Evolutionary conservation across 257 asterid species (phyloP), one percentile per base, ranked within the genome.

Genomic region (Ophiorrhiza pumila): DNA sequence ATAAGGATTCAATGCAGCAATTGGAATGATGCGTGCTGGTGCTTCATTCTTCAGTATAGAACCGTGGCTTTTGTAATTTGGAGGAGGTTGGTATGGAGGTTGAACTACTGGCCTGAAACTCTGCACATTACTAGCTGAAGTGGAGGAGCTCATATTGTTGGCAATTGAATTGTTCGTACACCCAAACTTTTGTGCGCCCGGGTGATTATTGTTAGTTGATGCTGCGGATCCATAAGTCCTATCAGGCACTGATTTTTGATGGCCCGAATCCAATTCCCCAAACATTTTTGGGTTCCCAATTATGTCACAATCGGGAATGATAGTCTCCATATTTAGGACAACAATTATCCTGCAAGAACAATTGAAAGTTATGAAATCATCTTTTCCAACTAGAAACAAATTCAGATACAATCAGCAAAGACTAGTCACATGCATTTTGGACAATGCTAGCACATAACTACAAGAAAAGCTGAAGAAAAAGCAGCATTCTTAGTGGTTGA

Each of bases 21-120:
- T 89, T 27, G 98, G 97, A 77, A 95, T 89, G 61, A 90, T 87
- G 74, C 97, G 96, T 14, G 98, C 96, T 22, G 99, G 98, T 65
- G 98, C 97, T 67, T 92, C 97, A 77, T 89, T 95, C 86, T 87
- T 92, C 96, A 84, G 84, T 75, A 95, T 86, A 74, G 99, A 90
- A 42, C 97, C 98, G 39, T 86, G 92, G 71, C 80, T 71, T 75
- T 87, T 92, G 79, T 90, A 92, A 80, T 82, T 89, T 61, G 97
- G 97, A 69, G 97, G 97, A 23, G 99, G 97, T 67, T 92, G 97
- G 74, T 86, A 92, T 55, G 99, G 77, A 31, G 98, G 98, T 79
- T 92, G 99, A 77, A 91, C 83, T 35, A 83, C 81, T 35, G 97
- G 92, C 66, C 88, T 89, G 75, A 86, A 90, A 72, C 73, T 82